These are phyloP conservation scores for Clavispora carvajalis DNA, from an alignment of 805 yeast species.

Conservation along the genomic window DNA sequence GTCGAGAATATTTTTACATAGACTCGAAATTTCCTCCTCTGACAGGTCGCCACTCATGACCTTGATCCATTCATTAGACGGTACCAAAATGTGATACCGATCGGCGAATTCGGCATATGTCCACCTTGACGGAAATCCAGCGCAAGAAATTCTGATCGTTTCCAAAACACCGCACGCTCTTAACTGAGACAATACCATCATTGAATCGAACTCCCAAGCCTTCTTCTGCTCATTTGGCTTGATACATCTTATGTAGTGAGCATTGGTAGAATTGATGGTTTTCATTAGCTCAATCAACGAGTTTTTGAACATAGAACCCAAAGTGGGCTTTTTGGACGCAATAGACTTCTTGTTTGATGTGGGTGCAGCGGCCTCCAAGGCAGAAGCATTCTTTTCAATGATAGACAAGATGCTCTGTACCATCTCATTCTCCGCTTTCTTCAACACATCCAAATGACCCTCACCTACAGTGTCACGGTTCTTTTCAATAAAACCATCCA, in stretches of 20 bases:
- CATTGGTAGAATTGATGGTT: conserved; percentile 91
- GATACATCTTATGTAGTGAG: conserved; percentile 94
- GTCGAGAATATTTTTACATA: conserved; percentile 64
- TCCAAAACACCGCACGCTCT: conserved; percentile 99
- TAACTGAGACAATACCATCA: conserved; percentile 91
- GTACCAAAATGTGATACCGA: conserved; percentile 78
- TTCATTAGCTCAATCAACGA: conserved; percentile 90
- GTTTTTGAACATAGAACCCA: conserved; percentile 89
- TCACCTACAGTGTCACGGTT: conserved; percentile 97
- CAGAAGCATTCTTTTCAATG: conserved; percentile 54
- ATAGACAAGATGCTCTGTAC: conserved; percentile 60
- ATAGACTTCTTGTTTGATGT: conserved; percentile 34
- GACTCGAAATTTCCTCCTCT: conserved; percentile 51
- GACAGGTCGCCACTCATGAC: conserved; percentile 49
- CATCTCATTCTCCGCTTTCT: conserved; percentile 61
- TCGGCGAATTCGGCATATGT: conserved; percentile 88
- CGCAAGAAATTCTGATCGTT: conserved; percentile 93
- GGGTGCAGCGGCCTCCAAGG: conserved; percentile 36
- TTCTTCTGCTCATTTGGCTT: conserved; percentile 92
- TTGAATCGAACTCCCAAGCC: conserved; percentile 93
- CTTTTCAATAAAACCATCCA: conserved; percentile 93
- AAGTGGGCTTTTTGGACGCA: conserved; percentile 76
- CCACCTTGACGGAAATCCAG: conserved; percentile 97
- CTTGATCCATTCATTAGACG: conserved; percentile 62
- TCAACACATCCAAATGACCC: conserved; percentile 84